Percentiles rank a stretch among this genome's conserved stretches.
phyloP scores from a whole-genome alignment of 208 protist genomes.

The Leishmania martiniquensis region DNA sequence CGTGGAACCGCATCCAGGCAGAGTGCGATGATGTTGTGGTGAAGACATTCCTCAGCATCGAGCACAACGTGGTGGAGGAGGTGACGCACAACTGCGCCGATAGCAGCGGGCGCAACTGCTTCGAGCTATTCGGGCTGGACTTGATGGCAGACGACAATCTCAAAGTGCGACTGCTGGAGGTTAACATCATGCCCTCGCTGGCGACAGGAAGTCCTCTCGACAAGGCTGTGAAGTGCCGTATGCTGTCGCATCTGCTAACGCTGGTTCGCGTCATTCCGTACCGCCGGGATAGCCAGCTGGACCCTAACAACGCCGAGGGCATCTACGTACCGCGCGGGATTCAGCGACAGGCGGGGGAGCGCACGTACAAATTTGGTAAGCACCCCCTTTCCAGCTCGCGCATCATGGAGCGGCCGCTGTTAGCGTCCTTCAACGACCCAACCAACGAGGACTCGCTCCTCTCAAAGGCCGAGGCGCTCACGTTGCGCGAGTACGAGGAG shows the following conservation, averaged over 20 bases:
- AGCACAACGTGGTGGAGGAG: conserved; percentile 77
- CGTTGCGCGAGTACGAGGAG: conserved; percentile 84
- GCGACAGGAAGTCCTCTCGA: conserved; percentile 84
- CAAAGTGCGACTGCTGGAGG: conserved; percentile 87
- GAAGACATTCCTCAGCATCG: conserved; percentile 92
- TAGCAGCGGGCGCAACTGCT: conserved; percentile 84
- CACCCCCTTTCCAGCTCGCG: conserved; percentile 53
- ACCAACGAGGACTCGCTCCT: conserved; percentile 70
- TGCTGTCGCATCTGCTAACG: conserved; percentile 88
- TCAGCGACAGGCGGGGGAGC: conserved; percentile 33
- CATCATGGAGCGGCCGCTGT: conserved; percentile 48
- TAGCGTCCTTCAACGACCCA: conserved; percentile 65
- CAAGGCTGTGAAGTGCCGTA: conserved; percentile 88
- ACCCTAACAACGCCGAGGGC: conserved; percentile 16
- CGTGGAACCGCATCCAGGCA: conserved; percentile 72
- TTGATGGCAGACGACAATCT: conserved; percentile 81
- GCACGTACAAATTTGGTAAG: conserved; percentile 71
- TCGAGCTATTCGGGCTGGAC: conserved; percentile 92
- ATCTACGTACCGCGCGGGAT: conserved; percentile 38
- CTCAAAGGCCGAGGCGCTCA: conserved; percentile 53
- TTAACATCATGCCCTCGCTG: conserved; percentile 94
- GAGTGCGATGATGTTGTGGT: conserved; percentile 89
- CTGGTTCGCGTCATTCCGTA: conserved; percentile 81
- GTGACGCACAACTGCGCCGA: conserved; percentile 64
- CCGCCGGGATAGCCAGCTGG: conserved; percentile 51